Conservation (phyloP, 2,329 filamentous ascomycete genomes). For the Endoconidiophora laricicola region DNA sequence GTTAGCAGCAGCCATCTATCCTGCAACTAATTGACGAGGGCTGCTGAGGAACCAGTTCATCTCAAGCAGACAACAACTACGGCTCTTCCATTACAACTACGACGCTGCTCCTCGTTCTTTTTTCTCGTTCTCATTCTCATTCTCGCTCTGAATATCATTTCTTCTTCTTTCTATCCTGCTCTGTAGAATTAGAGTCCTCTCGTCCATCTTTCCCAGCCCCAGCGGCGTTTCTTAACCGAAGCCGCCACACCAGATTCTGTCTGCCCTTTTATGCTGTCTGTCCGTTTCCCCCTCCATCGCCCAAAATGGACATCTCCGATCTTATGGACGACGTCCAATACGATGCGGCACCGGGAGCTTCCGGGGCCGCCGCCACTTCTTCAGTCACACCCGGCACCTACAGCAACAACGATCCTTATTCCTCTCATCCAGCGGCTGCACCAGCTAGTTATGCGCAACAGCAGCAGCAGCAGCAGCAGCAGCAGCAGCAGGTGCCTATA, state of each 20-base stretch:
- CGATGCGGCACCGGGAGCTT: background rate
- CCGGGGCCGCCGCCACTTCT: background rate
- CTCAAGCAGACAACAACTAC: too few relatives aligned
- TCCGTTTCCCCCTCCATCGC: background rate
- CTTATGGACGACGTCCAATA: conserved; percentile 12
- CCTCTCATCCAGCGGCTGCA: background rate
- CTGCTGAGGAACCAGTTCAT: too few relatives aligned
- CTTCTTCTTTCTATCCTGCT: background rate
- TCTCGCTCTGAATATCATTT: background rate
- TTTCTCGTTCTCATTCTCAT: background rate
- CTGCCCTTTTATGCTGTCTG: background rate
- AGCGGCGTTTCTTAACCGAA: background rate
- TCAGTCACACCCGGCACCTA: background rate
- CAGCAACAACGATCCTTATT: background rate
- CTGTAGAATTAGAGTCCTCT: background rate
- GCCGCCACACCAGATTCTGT: background rate
- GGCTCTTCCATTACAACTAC: too few relatives aligned
- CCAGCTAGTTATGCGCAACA: background rate
- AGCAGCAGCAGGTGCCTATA: background rate
- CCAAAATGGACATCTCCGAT: conserved; percentile 11
- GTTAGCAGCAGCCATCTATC: background rate
- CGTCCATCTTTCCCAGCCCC: background rate
- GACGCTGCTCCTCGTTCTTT: background rate
- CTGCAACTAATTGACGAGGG: too few relatives aligned
- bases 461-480: background rate